Conservation (phyloP, 768 basidiomycete genomes). For the Neoboletus magnificus region DNA sequence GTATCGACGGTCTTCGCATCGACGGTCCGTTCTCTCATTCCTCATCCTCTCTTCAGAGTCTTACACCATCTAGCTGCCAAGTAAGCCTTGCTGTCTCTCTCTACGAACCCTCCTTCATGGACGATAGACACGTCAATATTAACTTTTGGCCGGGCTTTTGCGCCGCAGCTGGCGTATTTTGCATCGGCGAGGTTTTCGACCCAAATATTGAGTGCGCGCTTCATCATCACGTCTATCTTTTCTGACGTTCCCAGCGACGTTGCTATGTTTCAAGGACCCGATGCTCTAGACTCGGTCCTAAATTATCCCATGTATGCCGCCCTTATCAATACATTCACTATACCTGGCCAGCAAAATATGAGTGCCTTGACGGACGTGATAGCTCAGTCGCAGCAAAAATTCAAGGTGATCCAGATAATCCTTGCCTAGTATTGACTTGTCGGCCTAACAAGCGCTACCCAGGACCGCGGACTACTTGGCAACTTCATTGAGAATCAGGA, state of each 20-base stretch:
- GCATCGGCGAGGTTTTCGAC: constrained; percentile 77
- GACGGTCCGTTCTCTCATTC: constrained; percentile 45
- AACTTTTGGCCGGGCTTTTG: constrained; percentile 79
- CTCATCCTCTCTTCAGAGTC: not conserved
- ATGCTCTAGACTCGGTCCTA: constrained; percentile 63
- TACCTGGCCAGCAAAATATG: constrained; percentile 66
- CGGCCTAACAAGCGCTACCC: not conserved
- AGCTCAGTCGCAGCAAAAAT: constrained; percentile 50
- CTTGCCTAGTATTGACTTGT: not conserved
- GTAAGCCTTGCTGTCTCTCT: constrained; percentile 16
- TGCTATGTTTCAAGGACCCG: constrained; percentile 58
- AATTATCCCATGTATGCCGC: constrained; percentile 70
- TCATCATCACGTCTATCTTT: not conserved
- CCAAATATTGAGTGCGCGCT: constrained; percentile 45
- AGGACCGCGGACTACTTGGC: constrained; percentile 45
- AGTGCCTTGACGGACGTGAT: constrained; percentile 53
- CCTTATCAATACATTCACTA: constrained; percentile 60
- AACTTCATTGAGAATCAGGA: constrained; percentile 84
- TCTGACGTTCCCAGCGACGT: constrained; percentile 41
- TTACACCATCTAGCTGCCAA: constrained; percentile 28
- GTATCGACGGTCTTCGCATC: constrained; percentile 84
- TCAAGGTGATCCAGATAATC: constrained; percentile 34
- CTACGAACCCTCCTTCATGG: not conserved
- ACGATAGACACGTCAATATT: constrained; percentile 58
- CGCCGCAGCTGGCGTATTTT: constrained; percentile 75